Evolutionary conservation across 1,284 basidiomycete genomes (phyloP).

Genomic region (Serendipita sp.): DNA sequence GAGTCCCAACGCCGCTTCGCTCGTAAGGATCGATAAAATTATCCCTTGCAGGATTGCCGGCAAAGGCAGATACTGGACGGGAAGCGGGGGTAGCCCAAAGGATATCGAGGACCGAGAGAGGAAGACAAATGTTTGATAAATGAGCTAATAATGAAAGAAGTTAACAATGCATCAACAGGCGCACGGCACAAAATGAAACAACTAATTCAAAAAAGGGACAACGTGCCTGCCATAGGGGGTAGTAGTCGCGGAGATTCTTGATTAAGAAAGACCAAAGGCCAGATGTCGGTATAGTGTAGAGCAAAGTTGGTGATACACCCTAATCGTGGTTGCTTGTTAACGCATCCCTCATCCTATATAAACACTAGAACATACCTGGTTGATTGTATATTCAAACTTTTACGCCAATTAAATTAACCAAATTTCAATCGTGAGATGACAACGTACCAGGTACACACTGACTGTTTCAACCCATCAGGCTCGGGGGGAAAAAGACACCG

Average conservation of each 20-base stretch:
- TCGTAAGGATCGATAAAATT: constrained; percentile 43
- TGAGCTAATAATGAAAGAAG: constrained; percentile 32
- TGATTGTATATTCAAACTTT: constrained; percentile 86
- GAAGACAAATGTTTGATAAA: constrained; percentile 90
- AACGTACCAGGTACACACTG: constrained; percentile 59
- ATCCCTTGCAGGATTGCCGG: constrained; percentile 58
- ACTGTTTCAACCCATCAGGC: constrained; percentile 23
- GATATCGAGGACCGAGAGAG: constrained; percentile 87
- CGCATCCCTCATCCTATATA: too few species aligned
- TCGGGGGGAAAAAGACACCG: background rate
- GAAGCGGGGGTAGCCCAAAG: constrained; percentile 73
- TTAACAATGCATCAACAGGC: constrained; percentile 20
- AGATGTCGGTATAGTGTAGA: constrained; percentile 74
- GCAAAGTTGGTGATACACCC: constrained; percentile 29
- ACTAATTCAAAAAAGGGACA: background rate
- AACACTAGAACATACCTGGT: constrained; percentile 38
- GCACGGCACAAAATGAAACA: background rate
- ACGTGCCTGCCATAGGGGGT: constrained; percentile 80
- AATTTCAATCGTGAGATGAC: background rate
- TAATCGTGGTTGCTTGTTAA: background rate
- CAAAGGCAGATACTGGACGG: constrained; percentile 50
- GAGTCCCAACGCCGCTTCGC: constrained; percentile 56
- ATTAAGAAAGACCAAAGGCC: constrained; percentile 64
- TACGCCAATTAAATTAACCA: constrained; percentile 8
- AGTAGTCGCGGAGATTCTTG: constrained; percentile 80